Evolutionary conservation across 78 protist genomes (phyloP), one percentile per base, ranked within the genome.

Genomic region (Paratrimastix pyriformis): DNA sequence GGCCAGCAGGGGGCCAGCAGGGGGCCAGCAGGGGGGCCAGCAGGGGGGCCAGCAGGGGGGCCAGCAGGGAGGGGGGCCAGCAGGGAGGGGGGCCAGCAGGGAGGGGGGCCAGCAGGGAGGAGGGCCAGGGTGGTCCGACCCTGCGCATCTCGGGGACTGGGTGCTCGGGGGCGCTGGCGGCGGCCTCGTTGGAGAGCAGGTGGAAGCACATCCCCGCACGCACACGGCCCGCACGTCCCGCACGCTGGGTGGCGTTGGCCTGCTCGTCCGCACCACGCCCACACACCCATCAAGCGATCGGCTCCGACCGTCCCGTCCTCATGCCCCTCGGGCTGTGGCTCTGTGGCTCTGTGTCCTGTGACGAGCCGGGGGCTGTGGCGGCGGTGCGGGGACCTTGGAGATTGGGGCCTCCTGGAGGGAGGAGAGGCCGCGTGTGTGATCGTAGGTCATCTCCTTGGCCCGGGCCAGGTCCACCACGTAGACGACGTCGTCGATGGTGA

Each of bases 181-280:
- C 18, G 35, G 18, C 57, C 57, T 52, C 21, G 35, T 52, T 18
- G 35, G 57, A 26, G 57, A 26, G 21, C 57, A 52, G 57, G 21
- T 52, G 57, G 57, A 52, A 52, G 57, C 57, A 52, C 57, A 52
- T 21, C 18, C 57, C 57, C 18, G 57, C 35, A 18, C 18, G 18
- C 57, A 52, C 57, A 52, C 57, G 57, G 35, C 57, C 57, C 21
- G 57, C 57, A 26, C 57, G 57, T 26, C 57, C 57, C 35, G 57
- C 57, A 26, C 57, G 57, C 21, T 52, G 57, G 21, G 57, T 52
- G 57, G 57, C 57, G 21, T 52, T 52, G 57, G 57, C 18, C 57
- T 52, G 57, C 18, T 52, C 21, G 57, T 52, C 21, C n/a, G n/a
- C n/a, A n/a, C n/a, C n/a, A n/a, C n/a, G n/a, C n/a, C n/a, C n/a